Evolutionary conservation across 2,329 filamentous ascomycete species (phyloP), one percentile per base, ranked within the genome.

Genomic region (Coleophoma crateriformis): DNA sequence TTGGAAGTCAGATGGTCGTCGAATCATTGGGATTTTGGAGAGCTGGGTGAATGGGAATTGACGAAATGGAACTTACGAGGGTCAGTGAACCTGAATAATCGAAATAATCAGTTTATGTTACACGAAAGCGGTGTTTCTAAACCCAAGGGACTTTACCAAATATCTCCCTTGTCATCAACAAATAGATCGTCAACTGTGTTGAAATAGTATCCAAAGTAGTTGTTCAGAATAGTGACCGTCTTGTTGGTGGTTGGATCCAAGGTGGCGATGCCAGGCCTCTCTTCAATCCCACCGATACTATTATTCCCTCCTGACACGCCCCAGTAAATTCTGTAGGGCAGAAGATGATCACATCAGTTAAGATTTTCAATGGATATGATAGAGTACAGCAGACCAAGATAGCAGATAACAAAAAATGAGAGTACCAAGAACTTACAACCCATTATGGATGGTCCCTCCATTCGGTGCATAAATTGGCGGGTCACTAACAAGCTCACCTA

Each of bases 391-490:
- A 37, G 19, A 8, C 10, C 14, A n/a, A 22, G 12, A 22, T 17
- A 19, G 34, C 10, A 11, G 39, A n/a, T 20, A 15, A 37, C n/a
- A 40, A 2, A 19, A 8, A 20, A 6, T 44, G 8, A 12, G 27
- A 32, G 6, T 13, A 17, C 5, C 12, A 42, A 42, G 27, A 33
- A 46, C 46, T 33, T 22, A 46, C 48, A 65, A 54, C 20, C 68
- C 69, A 45, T 71, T 58, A 47, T 67, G 60, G 53, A 68, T 68
- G 7, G 64, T 71, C 4, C 67, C 69, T 10, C 70, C 70, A 46
- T 70, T 73, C 1, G 69, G 68, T 2, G 67, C 67, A 52, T 72
- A 73, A n/a, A 72, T 64, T 7, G 70, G 70, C 4, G 70, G 70
- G 45, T 71, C 61, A 41, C 64, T 70, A 52, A 64, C 61, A 51